A percentile compares a stretch with the other conserved stretches of the same genome.
These are phyloP conservation scores for Ceratocystiopsis minuta DNA, from an alignment of 2,329 filamentous ascomycete genomes.

Conservation along the genomic window DNA sequence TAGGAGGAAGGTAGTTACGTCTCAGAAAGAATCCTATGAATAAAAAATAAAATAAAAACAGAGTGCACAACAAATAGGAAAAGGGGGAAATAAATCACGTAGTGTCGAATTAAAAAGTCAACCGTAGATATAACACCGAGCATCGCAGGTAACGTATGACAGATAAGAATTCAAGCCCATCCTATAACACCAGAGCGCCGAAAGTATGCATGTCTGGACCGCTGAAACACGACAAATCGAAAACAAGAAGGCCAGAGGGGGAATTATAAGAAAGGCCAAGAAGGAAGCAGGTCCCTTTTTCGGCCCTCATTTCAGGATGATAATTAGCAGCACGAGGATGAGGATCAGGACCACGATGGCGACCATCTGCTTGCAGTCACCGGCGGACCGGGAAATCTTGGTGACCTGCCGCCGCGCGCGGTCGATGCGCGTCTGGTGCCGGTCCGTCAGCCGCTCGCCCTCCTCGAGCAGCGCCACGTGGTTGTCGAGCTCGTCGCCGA, in stretches of 20 bases:
- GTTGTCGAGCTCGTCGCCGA: slow-evolving; percentile 85
- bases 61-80: background rate
- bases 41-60: background rate
- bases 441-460: slow-evolving; percentile 63
- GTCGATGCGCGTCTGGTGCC: slow-evolving; percentile 60
- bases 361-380: slow-evolving; percentile 76
- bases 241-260: background rate
- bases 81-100: background rate
- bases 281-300: background rate
- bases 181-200: background rate
- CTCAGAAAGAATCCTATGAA: too few relatives aligned
- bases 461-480: slow-evolving; percentile 84
- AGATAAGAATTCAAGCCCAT: background rate
- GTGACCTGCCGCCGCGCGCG: slow-evolving; percentile 56
- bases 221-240: background rate
- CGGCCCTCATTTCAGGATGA: slow-evolving; percentile 48
- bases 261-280: background rate
- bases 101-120: background rate
- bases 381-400: slow-evolving; percentile 52
- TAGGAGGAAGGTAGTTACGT: too few relatives aligned
- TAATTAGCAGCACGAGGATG: slow-evolving; percentile 64
- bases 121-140: background rate
- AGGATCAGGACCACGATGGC: slow-evolving; percentile 69
- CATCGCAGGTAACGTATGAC: background rate
- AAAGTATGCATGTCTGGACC: background rate